Evolutionary conservation across 768 basidiomycete genomes (phyloP).

Genomic region (Lentinula guzmanii): DNA sequence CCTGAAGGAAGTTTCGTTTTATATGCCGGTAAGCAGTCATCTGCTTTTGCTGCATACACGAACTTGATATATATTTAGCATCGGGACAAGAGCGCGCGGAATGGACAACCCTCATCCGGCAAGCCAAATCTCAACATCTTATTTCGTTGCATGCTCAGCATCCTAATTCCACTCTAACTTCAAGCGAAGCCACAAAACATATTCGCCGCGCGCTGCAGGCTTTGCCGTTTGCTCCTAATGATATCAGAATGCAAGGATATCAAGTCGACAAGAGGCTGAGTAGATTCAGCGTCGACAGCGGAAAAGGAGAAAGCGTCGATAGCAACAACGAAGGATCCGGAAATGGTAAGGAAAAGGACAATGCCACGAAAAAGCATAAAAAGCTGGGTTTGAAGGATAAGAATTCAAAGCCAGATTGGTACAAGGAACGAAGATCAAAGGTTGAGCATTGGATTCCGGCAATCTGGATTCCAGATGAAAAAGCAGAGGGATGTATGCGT

Average conservation of each 20-base stretch:
- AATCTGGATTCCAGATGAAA: constrained; percentile 88
- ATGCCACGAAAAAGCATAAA: background rate
- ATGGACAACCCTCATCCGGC: constrained; percentile 64
- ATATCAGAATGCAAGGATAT: constrained; percentile 27
- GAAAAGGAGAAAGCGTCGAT: background rate
- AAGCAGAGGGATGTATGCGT: constrained; percentile 79
- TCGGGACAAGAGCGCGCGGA: constrained; percentile 52
- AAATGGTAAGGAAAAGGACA: background rate
- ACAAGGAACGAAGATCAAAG: constrained; percentile 34
- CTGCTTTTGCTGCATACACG: background rate
- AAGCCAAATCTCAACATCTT: constrained; percentile 67
- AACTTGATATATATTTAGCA: constrained; percentile 24
- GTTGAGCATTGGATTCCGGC: constrained; percentile 87
- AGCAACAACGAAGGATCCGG: background rate
- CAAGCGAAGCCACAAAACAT: constrained; percentile 70
- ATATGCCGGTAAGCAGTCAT: constrained; percentile 48
- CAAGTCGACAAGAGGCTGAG: background rate
- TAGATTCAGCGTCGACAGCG: background rate
- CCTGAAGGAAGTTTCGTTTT: constrained; percentile 74
- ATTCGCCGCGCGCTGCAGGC: constrained; percentile 70
- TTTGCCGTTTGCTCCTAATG: constrained; percentile 57
- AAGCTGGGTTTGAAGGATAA: constrained; percentile 3
- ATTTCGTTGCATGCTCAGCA: constrained; percentile 63
- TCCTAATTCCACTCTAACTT: constrained; percentile 78
- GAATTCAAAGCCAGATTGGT: constrained; percentile 16